phyloP scores from a whole-genome alignment of 2,329 filamentous ascomycete genomes.

The Aureobasidium melanogenum region DNA sequence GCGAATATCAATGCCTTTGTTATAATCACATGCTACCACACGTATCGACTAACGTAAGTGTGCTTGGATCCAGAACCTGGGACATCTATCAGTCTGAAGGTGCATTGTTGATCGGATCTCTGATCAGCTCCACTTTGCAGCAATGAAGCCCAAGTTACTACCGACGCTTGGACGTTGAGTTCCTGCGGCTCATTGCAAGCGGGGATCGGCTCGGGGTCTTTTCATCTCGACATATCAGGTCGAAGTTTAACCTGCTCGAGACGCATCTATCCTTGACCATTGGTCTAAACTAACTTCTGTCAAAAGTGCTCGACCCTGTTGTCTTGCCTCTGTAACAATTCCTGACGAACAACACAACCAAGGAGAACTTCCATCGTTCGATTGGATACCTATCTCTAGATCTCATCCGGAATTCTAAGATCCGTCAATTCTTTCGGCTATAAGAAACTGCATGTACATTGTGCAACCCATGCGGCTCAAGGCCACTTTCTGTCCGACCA shows the following conservation, averaged over 20 bases:
- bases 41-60: background rate
- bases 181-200: background rate
- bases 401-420: background rate
- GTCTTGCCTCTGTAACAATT: background rate
- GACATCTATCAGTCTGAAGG: background rate
- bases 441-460: background rate
- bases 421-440: background rate
- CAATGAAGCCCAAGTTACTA: background rate
- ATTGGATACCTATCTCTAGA: background rate
- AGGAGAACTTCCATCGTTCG: background rate
- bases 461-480: slow-evolving; percentile 10
- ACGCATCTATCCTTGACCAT: background rate
- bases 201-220: background rate
- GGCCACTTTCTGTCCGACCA: background rate
- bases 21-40: background rate
- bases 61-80: background rate
- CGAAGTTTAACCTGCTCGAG: background rate
- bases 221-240: background rate
- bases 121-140: background rate
- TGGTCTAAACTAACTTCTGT: background rate
- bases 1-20: background rate
- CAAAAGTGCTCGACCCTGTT: background rate
- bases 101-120: background rate
- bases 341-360: background rate
- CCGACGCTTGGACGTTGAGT: slow-evolving; percentile 1